Percentiles rank a stretch among this genome's conserved stretches.
These are phyloP conservation scores for Podospora pseudoanserina DNA, from an alignment of 495 filamentous ascomycete species.

Conservation along the genomic window DNA sequence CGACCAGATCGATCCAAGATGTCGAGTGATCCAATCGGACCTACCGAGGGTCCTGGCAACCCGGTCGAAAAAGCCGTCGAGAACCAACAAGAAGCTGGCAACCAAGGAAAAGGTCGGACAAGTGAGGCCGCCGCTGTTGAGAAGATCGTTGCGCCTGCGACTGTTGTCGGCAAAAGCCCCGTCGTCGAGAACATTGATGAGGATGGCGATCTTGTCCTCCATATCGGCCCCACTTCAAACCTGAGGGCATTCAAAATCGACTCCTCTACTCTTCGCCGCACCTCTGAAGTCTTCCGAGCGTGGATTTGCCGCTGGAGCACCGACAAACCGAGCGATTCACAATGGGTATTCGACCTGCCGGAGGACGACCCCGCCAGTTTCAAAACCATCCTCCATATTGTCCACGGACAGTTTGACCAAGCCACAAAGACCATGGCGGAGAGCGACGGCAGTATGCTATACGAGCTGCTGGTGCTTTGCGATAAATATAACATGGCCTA, in stretches of 20 bases:
- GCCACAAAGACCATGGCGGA: background rate
- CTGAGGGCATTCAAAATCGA: background rate
- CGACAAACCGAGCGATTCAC: constrained; percentile 21
- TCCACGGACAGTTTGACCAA: background rate
- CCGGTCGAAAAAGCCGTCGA: background rate
- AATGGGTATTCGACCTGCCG: constrained; percentile 30
- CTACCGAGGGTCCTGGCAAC: background rate
- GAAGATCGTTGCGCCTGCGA: background rate
- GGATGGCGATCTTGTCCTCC: background rate
- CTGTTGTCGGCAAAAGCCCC: no score
- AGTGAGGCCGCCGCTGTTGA: background rate
- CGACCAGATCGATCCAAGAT: background rate
- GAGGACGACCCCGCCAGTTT: constrained; percentile 25
- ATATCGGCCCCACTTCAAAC: constrained; percentile 11
- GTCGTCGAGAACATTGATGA: background rate
- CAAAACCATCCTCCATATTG: background rate
- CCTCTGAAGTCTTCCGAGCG: background rate
- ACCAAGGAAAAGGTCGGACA: background rate
- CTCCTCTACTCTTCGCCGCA: constrained; percentile 13
- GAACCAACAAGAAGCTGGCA: background rate
- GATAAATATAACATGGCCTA: background rate
- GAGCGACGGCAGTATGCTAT: background rate
- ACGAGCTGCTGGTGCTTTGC: background rate
- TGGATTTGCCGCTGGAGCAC: constrained; percentile 30
- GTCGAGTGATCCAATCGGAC: background rate